Evolutionary conservation across 352 stramenopile species (phyloP).

Genomic region (Phytopythium oedochilum): DNA sequence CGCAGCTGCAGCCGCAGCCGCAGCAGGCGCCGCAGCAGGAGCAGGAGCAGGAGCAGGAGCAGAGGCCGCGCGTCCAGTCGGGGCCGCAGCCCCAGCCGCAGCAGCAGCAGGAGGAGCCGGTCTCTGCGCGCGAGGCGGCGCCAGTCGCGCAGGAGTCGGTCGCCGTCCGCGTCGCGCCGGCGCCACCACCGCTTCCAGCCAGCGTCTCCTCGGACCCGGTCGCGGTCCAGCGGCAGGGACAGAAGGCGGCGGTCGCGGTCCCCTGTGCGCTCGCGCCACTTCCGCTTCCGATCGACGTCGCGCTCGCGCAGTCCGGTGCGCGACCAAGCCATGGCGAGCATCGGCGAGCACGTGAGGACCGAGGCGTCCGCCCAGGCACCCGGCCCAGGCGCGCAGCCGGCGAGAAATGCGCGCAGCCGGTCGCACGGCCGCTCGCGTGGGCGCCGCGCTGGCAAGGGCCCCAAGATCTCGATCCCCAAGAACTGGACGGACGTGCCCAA

Average conservation of each 20-base stretch:
- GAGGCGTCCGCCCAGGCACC: not conserved
- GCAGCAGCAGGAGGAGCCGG: not conserved
- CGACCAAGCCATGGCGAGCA: not conserved
- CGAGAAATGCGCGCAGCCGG: not conserved
- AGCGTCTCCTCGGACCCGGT: not conserved
- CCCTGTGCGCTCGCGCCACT: not conserved
- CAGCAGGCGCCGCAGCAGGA: conserved; percentile 5
- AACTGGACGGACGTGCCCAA: conserved; percentile 81
- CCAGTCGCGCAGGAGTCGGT: not conserved
- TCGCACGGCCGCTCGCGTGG: not conserved
- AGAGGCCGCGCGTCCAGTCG: not conserved
- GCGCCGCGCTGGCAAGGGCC: conserved; percentile 11
- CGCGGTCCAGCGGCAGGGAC: not conserved
- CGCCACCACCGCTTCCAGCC: not conserved
- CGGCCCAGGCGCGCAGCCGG: not conserved
- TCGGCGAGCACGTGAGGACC: not conserved
- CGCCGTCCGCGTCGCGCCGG: not conserved
- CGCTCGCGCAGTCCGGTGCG: not conserved
- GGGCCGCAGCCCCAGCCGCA: not conserved
- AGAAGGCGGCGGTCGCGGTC: not conserved
- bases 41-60: conserved; percentile 7
- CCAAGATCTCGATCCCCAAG: conserved; percentile 48
- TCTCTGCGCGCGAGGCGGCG: conserved; percentile 3
- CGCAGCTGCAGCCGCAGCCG: conserved; percentile 1
- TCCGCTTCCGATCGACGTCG: not conserved